Conservation (phyloP, 257 asterid species). For the Nicotiana noctiflora region DNA sequence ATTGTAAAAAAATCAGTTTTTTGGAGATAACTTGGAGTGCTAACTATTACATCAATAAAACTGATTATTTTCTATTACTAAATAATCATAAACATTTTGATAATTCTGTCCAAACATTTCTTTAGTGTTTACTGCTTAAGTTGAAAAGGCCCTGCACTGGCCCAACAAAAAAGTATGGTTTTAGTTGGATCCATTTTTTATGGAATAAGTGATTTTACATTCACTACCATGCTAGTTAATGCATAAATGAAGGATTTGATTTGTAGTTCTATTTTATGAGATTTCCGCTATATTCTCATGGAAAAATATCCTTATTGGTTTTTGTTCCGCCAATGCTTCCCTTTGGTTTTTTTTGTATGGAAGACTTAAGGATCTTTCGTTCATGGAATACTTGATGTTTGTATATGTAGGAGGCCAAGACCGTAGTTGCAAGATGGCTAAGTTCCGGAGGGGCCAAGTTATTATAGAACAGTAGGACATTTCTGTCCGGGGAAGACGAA, state of each 20-base stretch:
- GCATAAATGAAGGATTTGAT: background rate
- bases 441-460: no score
- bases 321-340: no score
- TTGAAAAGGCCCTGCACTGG: background rate
- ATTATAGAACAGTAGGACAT: no score
- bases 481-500: no score
- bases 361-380: background rate
- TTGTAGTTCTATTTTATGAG: background rate
- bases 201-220: background rate
- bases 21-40: background rate
- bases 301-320: no score
- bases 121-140: background rate
- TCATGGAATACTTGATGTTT: no score
- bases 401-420: no score
- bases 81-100: background rate
- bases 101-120: background rate
- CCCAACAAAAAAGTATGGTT: background rate
- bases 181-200: background rate
- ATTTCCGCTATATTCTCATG: no score
- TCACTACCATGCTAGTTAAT: background rate
- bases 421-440: no score
- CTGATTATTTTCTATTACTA: no score
- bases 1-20: background rate
- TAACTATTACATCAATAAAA: background rate
- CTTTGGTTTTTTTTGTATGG: background rate